These are phyloP conservation scores for Lojkania enalia DNA, from an alignment of 2,329 filamentous ascomycete species.

Conservation along the genomic window DNA sequence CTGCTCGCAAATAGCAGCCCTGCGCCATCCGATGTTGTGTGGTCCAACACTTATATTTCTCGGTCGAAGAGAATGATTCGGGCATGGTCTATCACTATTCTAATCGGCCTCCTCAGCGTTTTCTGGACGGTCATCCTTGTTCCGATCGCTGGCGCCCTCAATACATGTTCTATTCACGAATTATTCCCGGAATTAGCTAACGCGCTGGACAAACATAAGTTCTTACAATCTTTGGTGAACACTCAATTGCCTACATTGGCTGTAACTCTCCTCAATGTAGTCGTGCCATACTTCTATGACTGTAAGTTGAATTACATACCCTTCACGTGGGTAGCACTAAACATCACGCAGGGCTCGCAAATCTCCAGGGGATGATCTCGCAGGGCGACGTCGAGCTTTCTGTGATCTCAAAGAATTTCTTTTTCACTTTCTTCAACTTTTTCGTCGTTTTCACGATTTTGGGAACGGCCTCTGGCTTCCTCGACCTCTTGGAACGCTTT, in stretches of 20 bases:
- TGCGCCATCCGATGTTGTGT: constrained; percentile 88
- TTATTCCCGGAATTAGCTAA: constrained; percentile 72
- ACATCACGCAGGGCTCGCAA: constrained; percentile 65
- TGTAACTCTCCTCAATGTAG: constrained; percentile 83
- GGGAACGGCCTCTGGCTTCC: constrained; percentile 76
- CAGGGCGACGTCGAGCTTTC: constrained; percentile 93
- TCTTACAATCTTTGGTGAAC: constrained; percentile 76
- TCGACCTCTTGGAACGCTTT: constrained; percentile 64
- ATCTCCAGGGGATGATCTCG: constrained; percentile 91
- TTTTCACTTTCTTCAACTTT: constrained; percentile 99
- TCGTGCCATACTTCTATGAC: constrained; percentile 92
- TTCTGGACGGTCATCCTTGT: constrained; percentile 86
- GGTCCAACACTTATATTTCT: constrained; percentile 87
- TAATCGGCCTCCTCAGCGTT: constrained; percentile 81
- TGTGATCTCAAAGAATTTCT: constrained; percentile 97
- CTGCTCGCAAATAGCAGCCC: constrained; percentile 85
- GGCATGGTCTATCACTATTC: constrained; percentile 80
- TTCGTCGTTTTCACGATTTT: constrained; percentile 93
- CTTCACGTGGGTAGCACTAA: constrained; percentile 1
- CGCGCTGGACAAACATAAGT: constrained; percentile 67
- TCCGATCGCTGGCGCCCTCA: constrained; percentile 76
- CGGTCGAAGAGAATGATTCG: constrained; percentile 73
- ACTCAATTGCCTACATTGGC: constrained; percentile 85
- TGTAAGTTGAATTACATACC: constrained; percentile 57
- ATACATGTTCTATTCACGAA: constrained; percentile 76